A percentile compares a stretch with the other conserved stretches of the same genome.
These are phyloP conservation scores for Hypoxylon lienhwacheense DNA, from an alignment of 495 filamentous ascomycete genomes.

Conservation along the genomic window DNA sequence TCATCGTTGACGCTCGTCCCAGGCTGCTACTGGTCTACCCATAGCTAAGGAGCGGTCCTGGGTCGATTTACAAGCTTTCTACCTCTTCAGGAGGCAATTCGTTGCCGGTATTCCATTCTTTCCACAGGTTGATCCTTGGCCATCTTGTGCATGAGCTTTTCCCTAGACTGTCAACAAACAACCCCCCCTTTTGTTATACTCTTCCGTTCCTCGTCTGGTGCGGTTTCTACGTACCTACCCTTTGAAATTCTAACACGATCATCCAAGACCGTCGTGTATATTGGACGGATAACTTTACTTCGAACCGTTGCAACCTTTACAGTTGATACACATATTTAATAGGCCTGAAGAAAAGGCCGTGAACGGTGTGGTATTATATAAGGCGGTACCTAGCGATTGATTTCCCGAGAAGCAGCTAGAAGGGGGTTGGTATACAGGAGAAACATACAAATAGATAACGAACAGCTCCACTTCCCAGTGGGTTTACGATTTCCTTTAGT, in stretches of 20 bases:
- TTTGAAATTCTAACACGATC: slow-evolving; percentile 12
- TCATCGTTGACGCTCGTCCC: slow-evolving; percentile 18
- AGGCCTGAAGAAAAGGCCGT: slow-evolving; percentile 5
- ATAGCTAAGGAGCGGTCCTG: slow-evolving; percentile 15
- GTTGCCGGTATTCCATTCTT: slow-evolving; percentile 45
- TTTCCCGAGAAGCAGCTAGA: slow-evolving; percentile 13
- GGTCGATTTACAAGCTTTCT: slow-evolving; percentile 10
- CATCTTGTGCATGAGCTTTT: slow-evolving; percentile 32
- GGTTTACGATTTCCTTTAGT: slow-evolving; percentile 27
- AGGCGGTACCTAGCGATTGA: slow-evolving; percentile 36
- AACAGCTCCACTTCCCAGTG: slow-evolving; percentile 10
- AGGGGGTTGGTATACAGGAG: slow-evolving; percentile 1
- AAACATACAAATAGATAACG: slow-evolving; percentile 16
- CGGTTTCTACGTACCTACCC: slow-evolving; percentile 8
- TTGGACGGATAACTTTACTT: slow-evolving; percentile 17
- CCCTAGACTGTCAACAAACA: slow-evolving; percentile 18
- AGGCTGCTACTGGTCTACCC: slow-evolving; percentile 3
- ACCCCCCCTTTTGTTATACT: slow-evolving; percentile 14
- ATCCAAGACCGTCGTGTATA: slow-evolving; percentile 6
- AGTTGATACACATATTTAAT: slow-evolving; percentile 31
- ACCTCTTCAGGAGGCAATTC: slow-evolving; percentile 28
- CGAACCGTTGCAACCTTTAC: slow-evolving; percentile 9
- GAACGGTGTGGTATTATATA: slow-evolving; percentile 19
- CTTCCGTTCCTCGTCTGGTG: slow-evolving; percentile 8
- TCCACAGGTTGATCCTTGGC: slow-evolving; percentile 58